Percentiles rank a stretch among this genome's conserved stretches.
phyloP scores from a whole-genome alignment of 2,329 filamentous ascomycete genomes.

The Clonostachys solani region DNA sequence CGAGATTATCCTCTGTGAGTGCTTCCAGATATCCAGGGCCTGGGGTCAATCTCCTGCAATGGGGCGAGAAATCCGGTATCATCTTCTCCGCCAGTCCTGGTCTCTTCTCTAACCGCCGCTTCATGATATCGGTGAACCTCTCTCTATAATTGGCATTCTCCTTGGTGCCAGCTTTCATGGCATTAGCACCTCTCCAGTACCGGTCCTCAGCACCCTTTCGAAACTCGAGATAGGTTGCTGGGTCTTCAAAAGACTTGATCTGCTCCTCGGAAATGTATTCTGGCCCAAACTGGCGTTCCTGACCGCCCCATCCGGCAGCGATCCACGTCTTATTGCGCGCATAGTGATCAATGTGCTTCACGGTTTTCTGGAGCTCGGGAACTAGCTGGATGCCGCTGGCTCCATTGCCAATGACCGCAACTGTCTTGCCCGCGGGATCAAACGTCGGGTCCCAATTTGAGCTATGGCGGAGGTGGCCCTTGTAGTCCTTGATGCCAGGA shows the following conservation, averaged over 20 bases:
- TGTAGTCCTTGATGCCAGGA: slow-evolving; percentile 7
- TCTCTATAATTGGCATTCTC: slow-evolving; percentile 18
- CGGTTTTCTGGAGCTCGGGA: slow-evolving; percentile 44
- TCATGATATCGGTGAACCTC: slow-evolving; percentile 44
- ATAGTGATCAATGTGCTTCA: slow-evolving; percentile 56
- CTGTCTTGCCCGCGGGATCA: slow-evolving; percentile 40
- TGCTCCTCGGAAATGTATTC: slow-evolving; percentile 51
- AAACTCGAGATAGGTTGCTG: slow-evolving; percentile 55
- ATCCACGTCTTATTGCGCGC: slow-evolving; percentile 65
- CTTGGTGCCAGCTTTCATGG: neutral
- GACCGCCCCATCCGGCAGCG: slow-evolving; percentile 54
- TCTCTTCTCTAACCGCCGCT: slow-evolving; percentile 27
- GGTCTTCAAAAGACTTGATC: slow-evolving; percentile 52
- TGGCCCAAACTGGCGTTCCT: slow-evolving; percentile 49
- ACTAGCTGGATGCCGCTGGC: slow-evolving; percentile 56
- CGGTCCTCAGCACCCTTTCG: slow-evolving; percentile 56
- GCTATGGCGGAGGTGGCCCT: slow-evolving; percentile 53
- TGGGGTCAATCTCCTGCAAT: slow-evolving; percentile 61
- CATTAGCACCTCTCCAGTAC: slow-evolving; percentile 46
- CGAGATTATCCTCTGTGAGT: slow-evolving; percentile 56
- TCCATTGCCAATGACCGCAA: slow-evolving; percentile 61
- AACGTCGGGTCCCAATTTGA: slow-evolving; percentile 54
- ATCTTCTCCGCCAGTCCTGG: slow-evolving; percentile 50
- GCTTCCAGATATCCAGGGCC: slow-evolving; percentile 66
- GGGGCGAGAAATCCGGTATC: slow-evolving; percentile 58